A percentile compares a stretch with the other conserved stretches of the same genome.
Conservation (phyloP, 345 rosid genomes). For the Linum usitatissimum region DNA sequence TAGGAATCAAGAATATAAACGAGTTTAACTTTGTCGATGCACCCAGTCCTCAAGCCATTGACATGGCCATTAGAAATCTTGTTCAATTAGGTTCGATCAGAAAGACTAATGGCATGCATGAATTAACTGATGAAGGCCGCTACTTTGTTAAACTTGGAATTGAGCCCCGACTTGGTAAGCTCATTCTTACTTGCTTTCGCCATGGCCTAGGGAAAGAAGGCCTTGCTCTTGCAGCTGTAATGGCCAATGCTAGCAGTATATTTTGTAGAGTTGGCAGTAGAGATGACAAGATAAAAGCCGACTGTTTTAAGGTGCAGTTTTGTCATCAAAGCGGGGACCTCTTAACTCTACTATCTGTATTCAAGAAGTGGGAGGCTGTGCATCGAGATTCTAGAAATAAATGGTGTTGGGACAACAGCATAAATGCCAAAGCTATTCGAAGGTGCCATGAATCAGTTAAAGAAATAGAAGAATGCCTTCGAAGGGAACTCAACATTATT, state of each 20-base stretch:
- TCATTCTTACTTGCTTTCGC: slow-evolving; percentile 48
- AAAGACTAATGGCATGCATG: slow-evolving; percentile 30
- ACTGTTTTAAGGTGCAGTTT: slow-evolving; percentile 69
- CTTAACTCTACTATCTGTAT: slow-evolving; percentile 78
- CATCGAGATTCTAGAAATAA: slow-evolving; percentile 39
- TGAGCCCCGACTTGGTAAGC: slow-evolving; percentile 85
- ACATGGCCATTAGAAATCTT: slow-evolving; percentile 63
- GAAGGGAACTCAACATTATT: slow-evolving; percentile 48
- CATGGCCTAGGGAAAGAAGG: slow-evolving; percentile 66
- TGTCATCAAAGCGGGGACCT: slow-evolving; percentile 75
- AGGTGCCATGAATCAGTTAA: slow-evolving; percentile 70
- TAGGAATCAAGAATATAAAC: slow-evolving; percentile 44
- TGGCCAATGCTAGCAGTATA: slow-evolving; percentile 80
- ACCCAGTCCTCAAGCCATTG: slow-evolving; percentile 56
- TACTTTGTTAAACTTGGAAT: slow-evolving; percentile 69
- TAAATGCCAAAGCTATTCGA: slow-evolving; percentile 88
- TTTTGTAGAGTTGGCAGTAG: slow-evolving; percentile 78
- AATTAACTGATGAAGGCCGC: slow-evolving; percentile 54
- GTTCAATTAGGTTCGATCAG: slow-evolving; percentile 64
- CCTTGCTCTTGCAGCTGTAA: slow-evolving; percentile 75
- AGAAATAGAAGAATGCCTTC: slow-evolving; percentile 57
- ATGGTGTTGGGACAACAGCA: slow-evolving; percentile 93
- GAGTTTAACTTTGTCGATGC: slow-evolving; percentile 85
- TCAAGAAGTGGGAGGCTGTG: slow-evolving; percentile 62
- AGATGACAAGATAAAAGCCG: slow-evolving; percentile 63